A percentile compares a stretch with the other conserved stretches of the same genome.
Evolutionary conservation across 768 basidiomycete genomes (phyloP).

Genomic region (Rhodotorula paludigena): DNA sequence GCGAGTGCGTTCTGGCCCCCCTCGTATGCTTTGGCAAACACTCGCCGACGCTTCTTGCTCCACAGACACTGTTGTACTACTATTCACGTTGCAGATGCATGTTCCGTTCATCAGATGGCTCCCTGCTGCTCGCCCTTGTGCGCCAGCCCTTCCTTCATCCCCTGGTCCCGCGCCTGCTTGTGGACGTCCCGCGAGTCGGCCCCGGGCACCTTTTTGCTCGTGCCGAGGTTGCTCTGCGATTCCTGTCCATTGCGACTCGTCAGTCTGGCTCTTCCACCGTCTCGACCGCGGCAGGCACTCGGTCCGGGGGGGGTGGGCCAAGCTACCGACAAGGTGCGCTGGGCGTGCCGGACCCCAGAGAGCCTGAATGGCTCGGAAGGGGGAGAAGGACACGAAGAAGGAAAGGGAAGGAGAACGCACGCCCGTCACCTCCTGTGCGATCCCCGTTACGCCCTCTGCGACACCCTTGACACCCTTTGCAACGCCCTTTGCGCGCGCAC

Average conservation of each 20-base stretch:
- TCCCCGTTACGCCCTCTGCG: not conserved
- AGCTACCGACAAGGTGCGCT: too few species aligned
- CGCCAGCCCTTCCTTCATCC: not conserved
- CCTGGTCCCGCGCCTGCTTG: not conserved
- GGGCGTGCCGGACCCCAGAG: too few species aligned
- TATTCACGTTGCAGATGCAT: not conserved
- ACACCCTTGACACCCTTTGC: conserved; percentile 10
- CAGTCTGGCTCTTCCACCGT: not conserved
- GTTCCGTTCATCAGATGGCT: not conserved
- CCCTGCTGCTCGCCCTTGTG: conserved; percentile 2
- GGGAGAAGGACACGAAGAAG: too few species aligned
- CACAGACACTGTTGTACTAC: not conserved
- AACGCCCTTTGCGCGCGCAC: conserved; percentile 8
- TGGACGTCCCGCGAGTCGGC: not conserved
- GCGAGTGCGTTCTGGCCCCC: not conserved
- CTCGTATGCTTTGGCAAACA: too few species aligned
- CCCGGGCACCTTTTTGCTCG: not conserved
- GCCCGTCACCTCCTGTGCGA: conserved; percentile 2
- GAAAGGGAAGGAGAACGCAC: conserved; percentile 8
- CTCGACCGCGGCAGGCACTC: too few species aligned
- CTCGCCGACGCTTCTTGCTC: too few species aligned
- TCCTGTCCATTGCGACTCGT: not conserved
- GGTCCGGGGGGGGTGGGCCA: too few species aligned
- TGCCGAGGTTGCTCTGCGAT: not conserved
- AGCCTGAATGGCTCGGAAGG: too few species aligned